Base-by-base conservation (phyloP, 192 early-diverging fungal species). In the Glomus cerebriforme region DNA sequence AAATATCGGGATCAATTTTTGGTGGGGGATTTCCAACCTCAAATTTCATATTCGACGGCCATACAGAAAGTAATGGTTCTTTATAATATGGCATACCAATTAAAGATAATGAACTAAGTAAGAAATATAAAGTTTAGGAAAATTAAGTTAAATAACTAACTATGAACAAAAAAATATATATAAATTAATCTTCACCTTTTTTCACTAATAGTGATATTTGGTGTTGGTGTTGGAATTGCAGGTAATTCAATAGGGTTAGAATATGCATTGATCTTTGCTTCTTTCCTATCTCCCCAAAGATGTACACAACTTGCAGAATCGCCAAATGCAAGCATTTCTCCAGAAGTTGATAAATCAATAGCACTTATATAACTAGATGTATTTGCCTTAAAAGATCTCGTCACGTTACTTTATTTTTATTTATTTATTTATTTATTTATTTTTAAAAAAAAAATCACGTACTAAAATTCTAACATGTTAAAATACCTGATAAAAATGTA, bases 51-150 rank as follows among this genome's bases (percentile, higher is more conserved):
- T 88, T 86, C 0, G 79, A 65, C 35, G 94, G 90, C 95, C 95
- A 95, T 2, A 89, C 88, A 13, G 94, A 96, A 19, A 98, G 83
- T 17, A 96, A 86, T n/a, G 85, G 93, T 59, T 91, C 90, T 26
- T 82, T 83, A 71, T 93, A 94, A 78, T 93, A 91, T 1, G 95
- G 94, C 90, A 98, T 92, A 2, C 90, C 92, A 7, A 97, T 82
- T 0, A 87, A 82, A 0, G 94, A 93, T 13, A 99, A 85, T 3
- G 96, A 85, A 64, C 82, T 92, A 81, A 43, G 84, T 68, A 73
- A 82, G 76, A 39, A 83, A 60, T 71, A 27, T 3, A 81, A 24
- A 27, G n/a, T n/a, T n/a, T n/a, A n/a, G n/a, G n/a, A n/a, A n/a
- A n/a, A n/a, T n/a, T n/a, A n/a, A n/a, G n/a, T 12, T 13, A 15